Evolutionary conservation across 2,329 filamentous ascomycete genomes (phyloP), one percentile per base, ranked within the genome.

Genomic region (Colletotrichum eremochloae): DNA sequence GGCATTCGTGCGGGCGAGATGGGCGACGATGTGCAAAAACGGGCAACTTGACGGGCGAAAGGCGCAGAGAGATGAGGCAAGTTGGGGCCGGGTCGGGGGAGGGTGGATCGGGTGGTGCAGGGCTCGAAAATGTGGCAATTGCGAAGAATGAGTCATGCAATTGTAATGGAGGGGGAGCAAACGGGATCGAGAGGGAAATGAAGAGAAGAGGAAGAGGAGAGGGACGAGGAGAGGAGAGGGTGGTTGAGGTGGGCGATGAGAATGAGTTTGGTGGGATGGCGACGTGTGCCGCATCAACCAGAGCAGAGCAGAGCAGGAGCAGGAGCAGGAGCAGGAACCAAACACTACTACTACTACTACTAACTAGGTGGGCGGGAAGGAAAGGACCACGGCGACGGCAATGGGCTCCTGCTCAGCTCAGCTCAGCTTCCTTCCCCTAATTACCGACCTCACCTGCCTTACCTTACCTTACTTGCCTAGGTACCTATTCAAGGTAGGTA

Each of bases 241-340:
- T 40, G 66, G 63, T 74, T 70, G 71, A 71, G 73, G 73, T 73
- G 71, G 73, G 70, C 73, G 73, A 73, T 73, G 73, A 74, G 73
- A 56, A 71, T 66, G 62, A 67, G 63, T 69, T 73, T 68, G 73
- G 73, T 72, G 69, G 69, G 69, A 69, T 58, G 57, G 60, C 65
- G 38, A 63, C 44, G 63, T 56, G 71, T 53, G 67, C 70, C 58
- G 71, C 60, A 73, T 73, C 73, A 74, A 63, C 5, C 33, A 36
- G 33, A 36, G 33, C 33, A 36, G 33, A 36, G 33, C 33, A 36
- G 33, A 36, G 33, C 33, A 29, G 24, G 24, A 24, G 24, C 24
- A 24, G 24, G 24, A 24, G 24, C 24, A 24, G 24, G 31, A 48
- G 53, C 14, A 20, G 56, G 50, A 62, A 29, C 52, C 40, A 20